Base-by-base conservation (phyloP, 139 green algal species). In the Edaphochlamys debaryana region DNA sequence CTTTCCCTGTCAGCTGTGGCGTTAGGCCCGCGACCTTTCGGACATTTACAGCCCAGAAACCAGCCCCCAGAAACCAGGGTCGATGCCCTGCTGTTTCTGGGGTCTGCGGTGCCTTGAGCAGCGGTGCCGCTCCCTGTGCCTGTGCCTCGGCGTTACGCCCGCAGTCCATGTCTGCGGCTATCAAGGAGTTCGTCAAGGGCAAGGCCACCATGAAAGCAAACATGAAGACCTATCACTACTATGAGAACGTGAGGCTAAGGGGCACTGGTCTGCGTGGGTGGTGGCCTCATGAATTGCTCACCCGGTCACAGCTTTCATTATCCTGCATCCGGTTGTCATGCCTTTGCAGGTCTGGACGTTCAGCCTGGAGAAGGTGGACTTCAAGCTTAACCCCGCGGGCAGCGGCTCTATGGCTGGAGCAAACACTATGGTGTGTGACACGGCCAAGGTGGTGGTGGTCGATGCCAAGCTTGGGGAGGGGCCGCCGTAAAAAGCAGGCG, bases 321-420 rank as follows among this genome's bases (percentile, higher is more conserved):
- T n/a, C n/a, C n/a, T n/a, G n/a, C n/a, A n/a, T n/a, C n/a, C n/a
- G n/a, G n/a, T n/a, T n/a, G n/a, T n/a, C n/a, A n/a, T n/a, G n/a
- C n/a, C n/a, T n/a, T n/a, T 54, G 45, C 85, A 93, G 89, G 89
- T 93, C 50, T 93, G 89, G 89, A 88, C 90, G 50, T 93, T 93
- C 69, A 86, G 48, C 37, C 52, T 93, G 60, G 82, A 89, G 32
- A 77, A 89, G 37, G 89, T 93, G 42, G 71, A 72, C 8, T 88
- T 93, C 63, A 85, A 83, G 66, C 64, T 92, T 13, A 89, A 88
- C 54, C 62, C 84, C 29, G 69, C 32, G 5, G 85, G 88, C 36
- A 66, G 34, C 5, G 85, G 85, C 15, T 85, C 76, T 22, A 74
- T 88, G 71, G 69, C 79, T 34, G 79, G 82, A 34, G 83, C 83